Evolutionary conservation across 345 rosid species (phyloP).

Genomic region (Sapria himalayana): DNA sequence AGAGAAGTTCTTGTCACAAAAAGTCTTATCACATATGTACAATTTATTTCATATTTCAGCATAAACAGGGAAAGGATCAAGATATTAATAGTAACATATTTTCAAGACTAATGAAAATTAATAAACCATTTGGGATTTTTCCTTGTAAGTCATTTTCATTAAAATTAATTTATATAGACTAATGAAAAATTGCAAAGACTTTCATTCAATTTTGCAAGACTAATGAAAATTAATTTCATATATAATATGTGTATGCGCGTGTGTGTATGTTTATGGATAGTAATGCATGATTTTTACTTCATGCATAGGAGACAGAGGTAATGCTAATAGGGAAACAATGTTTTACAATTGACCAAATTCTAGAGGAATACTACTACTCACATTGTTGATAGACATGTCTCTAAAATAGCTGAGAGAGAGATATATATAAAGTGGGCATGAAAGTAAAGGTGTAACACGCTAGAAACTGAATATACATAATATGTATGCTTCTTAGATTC

Average conservation of each 20-base stretch:
- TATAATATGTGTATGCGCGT: too few relatives aligned
- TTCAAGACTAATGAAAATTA: slow-evolving; percentile 54
- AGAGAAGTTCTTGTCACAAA: slow-evolving; percentile 44
- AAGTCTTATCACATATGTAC: background rate
- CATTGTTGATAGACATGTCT: slow-evolving; percentile 55
- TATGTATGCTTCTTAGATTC: slow-evolving; percentile 58
- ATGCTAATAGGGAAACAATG: slow-evolving; percentile 46
- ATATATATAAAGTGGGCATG: background rate
- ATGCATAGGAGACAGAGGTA: background rate
- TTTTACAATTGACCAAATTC: slow-evolving; percentile 81
- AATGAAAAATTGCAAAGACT: too few relatives aligned
- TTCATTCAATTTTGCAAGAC: too few relatives aligned
- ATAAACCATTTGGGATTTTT: slow-evolving; percentile 57
- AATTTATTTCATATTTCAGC: background rate
- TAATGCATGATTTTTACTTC: background rate
- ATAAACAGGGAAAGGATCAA: background rate
- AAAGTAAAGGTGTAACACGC: background rate
- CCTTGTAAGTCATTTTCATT: slow-evolving; percentile 62
- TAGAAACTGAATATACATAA: slow-evolving; percentile 19
- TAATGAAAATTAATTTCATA: too few relatives aligned
- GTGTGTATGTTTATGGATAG: too few relatives aligned
- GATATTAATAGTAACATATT: slow-evolving; percentile 23
- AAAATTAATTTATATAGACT: too few relatives aligned
- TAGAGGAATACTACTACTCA: slow-evolving; percentile 47
- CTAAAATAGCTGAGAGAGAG: slow-evolving; percentile 12